A percentile compares a stretch with the other conserved stretches of the same genome.
These are phyloP conservation scores for Apiospora pterosperma DNA, from an alignment of 2,329 filamentous ascomycete genomes.

Conservation along the genomic window DNA sequence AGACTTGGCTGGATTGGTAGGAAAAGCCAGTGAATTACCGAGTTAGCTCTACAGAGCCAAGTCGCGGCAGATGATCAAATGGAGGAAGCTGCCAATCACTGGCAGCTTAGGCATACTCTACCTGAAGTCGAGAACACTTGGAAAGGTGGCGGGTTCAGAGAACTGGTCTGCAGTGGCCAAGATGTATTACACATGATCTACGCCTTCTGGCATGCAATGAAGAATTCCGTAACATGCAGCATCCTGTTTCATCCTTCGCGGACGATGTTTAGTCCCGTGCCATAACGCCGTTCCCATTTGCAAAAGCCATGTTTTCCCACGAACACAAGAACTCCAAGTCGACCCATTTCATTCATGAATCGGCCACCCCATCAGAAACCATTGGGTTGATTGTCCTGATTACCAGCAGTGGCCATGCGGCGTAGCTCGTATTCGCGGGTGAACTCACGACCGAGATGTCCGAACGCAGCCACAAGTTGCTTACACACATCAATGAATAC, in stretches of 20 bases:
- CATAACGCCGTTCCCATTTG: not conserved
- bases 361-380: conserved; percentile 13
- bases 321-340: not conserved
- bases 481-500: conserved; percentile 78
- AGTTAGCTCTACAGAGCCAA: not conserved
- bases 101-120: not conserved
- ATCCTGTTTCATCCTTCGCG: not conserved
- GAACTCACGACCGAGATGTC: conserved; percentile 79
- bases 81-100: not conserved
- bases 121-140: not conserved
- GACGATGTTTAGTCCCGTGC: not conserved
- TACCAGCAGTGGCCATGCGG: conserved; percentile 72
- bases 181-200: not conserved
- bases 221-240: not conserved
- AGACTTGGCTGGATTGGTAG: not conserved
- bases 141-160: not conserved
- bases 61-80: not conserved
- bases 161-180: not conserved
- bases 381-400: conserved; percentile 41
- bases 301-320: not conserved
- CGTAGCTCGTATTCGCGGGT: conserved; percentile 88
- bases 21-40: not conserved
- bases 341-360: not conserved
- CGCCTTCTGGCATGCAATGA: not conserved
- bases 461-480: conserved; percentile 77